These are phyloP conservation scores for Backusella parvicylindrica DNA, from an alignment of 192 early-diverging fungal genomes.

Conservation along the genomic window DNA sequence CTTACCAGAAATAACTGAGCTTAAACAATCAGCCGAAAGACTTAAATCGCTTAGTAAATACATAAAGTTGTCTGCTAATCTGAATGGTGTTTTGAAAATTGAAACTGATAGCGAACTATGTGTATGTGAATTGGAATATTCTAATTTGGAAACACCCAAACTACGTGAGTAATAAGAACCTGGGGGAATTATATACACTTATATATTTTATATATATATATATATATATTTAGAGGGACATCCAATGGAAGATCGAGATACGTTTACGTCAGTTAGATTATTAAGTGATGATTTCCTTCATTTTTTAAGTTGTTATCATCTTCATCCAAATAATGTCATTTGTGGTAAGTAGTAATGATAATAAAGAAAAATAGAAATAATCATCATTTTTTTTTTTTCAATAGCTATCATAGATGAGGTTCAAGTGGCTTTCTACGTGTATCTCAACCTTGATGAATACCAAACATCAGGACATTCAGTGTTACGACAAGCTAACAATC, in stretches of 20 bases:
- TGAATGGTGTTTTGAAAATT: background rate
- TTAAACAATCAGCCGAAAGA: conserved; percentile 1
- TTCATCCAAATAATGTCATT: background rate
- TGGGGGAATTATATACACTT: background rate
- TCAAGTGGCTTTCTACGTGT: background rate
- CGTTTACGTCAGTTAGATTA: background rate
- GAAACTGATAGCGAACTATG: background rate
- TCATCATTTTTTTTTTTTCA: too few relatives aligned
- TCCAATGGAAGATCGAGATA: background rate
- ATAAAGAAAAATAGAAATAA: background rate
- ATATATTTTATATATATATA: background rate
- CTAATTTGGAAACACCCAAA: background rate
- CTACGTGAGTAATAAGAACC: background rate
- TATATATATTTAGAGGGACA: background rate
- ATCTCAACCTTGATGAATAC: background rate
- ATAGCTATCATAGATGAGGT: background rate
- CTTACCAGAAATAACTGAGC: background rate
- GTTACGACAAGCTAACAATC: background rate
- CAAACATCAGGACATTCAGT: background rate
- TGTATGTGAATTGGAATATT: background rate
- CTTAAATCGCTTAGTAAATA: background rate
- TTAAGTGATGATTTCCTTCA: background rate
- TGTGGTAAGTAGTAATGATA: background rate
- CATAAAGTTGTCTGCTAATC: background rate
- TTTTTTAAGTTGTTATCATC: conserved; percentile 4